Evolutionary conservation across 441 rosid genomes (phyloP).

Genomic region (Arabidopsis lyrata): DNA sequence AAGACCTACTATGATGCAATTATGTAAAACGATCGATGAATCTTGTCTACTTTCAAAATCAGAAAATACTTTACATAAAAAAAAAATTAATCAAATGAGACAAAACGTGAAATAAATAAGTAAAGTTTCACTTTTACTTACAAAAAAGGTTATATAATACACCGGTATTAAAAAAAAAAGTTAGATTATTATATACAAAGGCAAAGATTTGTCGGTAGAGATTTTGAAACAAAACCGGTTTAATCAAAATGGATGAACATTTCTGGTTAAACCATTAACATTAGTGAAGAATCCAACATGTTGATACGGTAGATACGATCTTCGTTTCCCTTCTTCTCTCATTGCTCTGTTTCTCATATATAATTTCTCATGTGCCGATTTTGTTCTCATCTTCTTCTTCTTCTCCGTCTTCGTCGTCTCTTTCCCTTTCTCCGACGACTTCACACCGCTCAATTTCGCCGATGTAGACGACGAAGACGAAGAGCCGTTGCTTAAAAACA

Average conservation of each 20-base stretch:
- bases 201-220: conserved; percentile 2
- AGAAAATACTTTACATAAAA: too few species aligned
- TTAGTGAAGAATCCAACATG: conserved; percentile 80
- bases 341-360: conserved; percentile 60
- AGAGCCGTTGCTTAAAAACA: conserved; percentile 48
- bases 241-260: conserved; percentile 70
- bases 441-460: neutral
- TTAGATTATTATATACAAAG: conserved; percentile 3
- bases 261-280: conserved; percentile 62
- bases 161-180: neutral
- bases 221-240: neutral
- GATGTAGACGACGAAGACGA: neutral
- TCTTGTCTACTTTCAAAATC: neutral
- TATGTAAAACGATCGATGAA: neutral
- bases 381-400: conserved; percentile 39
- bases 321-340: conserved; percentile 58
- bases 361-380: conserved; percentile 64
- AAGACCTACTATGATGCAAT: neutral
- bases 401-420: conserved; percentile 1
- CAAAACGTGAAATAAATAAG: neutral
- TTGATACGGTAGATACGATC: conserved; percentile 74
- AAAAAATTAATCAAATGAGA: neutral
- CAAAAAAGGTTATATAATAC: conserved; percentile 15
- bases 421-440: conserved; percentile 22
- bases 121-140: neutral